Base-by-base conservation (phyloP, 164 flowering plant genomes). In the Euptelea pleiosperma region DNA sequence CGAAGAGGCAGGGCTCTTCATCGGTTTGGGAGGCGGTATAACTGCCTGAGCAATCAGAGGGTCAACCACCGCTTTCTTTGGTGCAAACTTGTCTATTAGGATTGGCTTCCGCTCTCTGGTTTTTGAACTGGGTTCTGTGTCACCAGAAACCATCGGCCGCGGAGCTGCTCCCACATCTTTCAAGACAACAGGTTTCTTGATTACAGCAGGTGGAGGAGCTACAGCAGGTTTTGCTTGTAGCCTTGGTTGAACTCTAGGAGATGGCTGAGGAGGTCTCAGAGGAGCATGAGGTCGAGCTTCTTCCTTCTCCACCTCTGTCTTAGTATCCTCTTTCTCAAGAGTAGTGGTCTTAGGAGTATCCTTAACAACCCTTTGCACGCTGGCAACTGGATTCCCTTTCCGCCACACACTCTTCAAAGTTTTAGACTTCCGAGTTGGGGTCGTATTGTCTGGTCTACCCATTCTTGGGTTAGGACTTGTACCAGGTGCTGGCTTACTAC, bases 341-440 rank as follows among this genome's bases (percentile, higher is more conserved):
- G 57, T 64, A 15, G 46, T 65, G 54, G 43, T 48, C 65, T 59
- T 78, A 12, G 78, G 64, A 36, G 62, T 15, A 43, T 75, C 83
- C 61, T 77, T 77, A 14, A 74, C 84, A 61, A 79, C 73, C 69
- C 67, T 84, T 36, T 77, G 75, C 34, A 76, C 81, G 42, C 49
- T 62, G 4, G 88, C 70, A 31, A 87, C 80, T 0, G 88, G 80
- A 54, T 84, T 83, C 26, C 98, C 98, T 71, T 86, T 92, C 56
- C 82, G 53, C 98, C 98, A 92, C 3, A 92, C 96, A 70, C 93
- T 89, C 78, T 89, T 91, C 63, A 69, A 53, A 30, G 91, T 61
- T 49, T 81, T 82, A 24, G 85, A 24, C 58, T 78, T 86, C 53
- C 60, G 52, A 55, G 40, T 45, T 4, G 35, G 43, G 0, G 36